Evolutionary conservation across 1,284 basidiomycete species (phyloP), one percentile per base, ranked within the genome.

Genomic region (Rhodotorula sp.): DNA sequence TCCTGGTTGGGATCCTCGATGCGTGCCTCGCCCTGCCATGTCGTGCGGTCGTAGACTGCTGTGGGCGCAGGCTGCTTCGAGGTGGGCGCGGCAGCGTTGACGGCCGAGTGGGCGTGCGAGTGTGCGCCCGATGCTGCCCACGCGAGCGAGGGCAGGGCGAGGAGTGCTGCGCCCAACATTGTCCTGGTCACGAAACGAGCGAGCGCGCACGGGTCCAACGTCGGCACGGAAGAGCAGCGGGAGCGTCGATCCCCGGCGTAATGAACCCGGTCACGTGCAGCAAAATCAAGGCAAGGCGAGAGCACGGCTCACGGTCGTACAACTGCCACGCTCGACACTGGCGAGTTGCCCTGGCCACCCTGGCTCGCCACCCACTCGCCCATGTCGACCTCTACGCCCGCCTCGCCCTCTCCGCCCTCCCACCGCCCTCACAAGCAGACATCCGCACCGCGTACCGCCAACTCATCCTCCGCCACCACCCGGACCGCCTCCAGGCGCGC

Each of bases 321-420:
- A n/a, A n/a, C 53, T 34, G 34, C 32, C 53, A 55, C 32, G 56
- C 56, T 47, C 39, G 44, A 22, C 39, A 20, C 27, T n/a, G n/a
- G n/a, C n/a, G n/a, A n/a, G n/a, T n/a, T n/a, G n/a, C n/a, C n/a
- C n/a, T n/a, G n/a, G 22, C 27, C 29, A 30, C 8, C 20, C 20
- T 17, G 11, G 19, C 34, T 20, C 29, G 48, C 29, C 53, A 60
- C 52, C 53, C 52, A 15, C 46, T 66, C 64, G 68, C 52, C 17
- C 48, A 47, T 36, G 64, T 59, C 39, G 60, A 66, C 60, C 61
- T 70, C 9, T 73, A 73, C 60, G 48, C 65, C 20, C 36, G 49
- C 48, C 66, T 73, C 46, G 47, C 24, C 24, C 22, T 59, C 27
- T 2, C 32, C 27, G 47, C 57, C 4, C 9, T 27, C 3, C n/a